A percentile compares a stretch with the other conserved stretches of the same genome.
Conservation (phyloP, 345 rosid species). For the Eucalyptus melliodora region DNA sequence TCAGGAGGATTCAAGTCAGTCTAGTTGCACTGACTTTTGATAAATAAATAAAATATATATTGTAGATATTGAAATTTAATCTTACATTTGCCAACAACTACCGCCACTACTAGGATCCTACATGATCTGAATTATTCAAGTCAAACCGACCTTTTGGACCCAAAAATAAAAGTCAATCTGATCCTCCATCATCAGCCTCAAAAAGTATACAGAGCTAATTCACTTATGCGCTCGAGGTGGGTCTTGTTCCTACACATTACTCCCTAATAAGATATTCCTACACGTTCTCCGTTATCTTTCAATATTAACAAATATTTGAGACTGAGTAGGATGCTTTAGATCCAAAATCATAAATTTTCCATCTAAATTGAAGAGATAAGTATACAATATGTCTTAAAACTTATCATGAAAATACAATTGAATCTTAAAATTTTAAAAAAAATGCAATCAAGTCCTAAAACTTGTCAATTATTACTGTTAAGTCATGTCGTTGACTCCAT, state of each 20-base stretch:
- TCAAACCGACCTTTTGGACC: background rate
- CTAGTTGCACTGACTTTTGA: background rate
- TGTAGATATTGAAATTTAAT: background rate
- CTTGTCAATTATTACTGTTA: fast-evolving
- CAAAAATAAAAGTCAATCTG: background rate
- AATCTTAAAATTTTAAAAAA: no score
- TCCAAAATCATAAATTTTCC: background rate
- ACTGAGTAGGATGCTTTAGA: background rate
- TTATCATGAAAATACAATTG: no score
- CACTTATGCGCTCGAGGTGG: background rate
- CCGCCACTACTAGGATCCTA: background rate
- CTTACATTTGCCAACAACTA: background rate
- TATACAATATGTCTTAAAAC: no score
- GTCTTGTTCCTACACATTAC: background rate
- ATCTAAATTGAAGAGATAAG: background rate
- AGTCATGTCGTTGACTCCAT: fast-evolving
- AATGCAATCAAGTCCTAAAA: fast-evolving
- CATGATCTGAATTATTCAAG: background rate
- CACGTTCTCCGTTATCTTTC: background rate
- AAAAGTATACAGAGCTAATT: background rate
- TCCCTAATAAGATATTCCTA: background rate
- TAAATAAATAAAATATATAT: background rate
- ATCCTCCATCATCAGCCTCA: background rate
- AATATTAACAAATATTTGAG: background rate
- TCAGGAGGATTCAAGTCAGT: background rate